Conservation (phyloP, 306 rosid species). For the Rubus parviflorus region DNA sequence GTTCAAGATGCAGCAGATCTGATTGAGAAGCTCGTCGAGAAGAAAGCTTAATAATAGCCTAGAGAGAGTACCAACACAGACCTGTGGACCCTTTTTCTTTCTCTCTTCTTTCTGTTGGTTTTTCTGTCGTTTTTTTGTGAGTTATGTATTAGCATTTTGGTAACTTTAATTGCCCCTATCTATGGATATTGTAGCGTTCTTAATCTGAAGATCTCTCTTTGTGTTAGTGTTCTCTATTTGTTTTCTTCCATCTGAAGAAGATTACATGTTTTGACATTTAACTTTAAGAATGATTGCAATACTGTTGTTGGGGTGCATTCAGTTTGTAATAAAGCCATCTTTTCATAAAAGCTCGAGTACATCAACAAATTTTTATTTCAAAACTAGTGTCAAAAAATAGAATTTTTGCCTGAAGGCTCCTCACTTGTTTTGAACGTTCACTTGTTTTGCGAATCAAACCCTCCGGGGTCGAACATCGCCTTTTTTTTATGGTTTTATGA, state of each 20-base stretch:
- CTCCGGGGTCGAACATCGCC: no score
- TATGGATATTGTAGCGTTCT: not conserved
- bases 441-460: no score
- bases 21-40: constrained; percentile 65
- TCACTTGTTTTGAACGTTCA: no score
- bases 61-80: constrained; percentile 4
- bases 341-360: not conserved
- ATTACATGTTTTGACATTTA: not conserved
- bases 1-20: constrained; percentile 93
- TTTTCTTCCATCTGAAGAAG: not conserved
- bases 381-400: not conserved
- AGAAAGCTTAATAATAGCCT: constrained; percentile 44
- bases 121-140: not conserved
- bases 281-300: not conserved
- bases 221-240: not conserved
- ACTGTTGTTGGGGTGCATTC: not conserved
- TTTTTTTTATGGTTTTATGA: no score
- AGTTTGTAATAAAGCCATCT: not conserved
- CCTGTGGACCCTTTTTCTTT: constrained; percentile 8
- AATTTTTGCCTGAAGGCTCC: not conserved
- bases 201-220: constrained; percentile 8
- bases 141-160: constrained; percentile 14
- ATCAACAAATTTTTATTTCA: not conserved
- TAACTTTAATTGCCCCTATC: not conserved
- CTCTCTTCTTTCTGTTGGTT: not conserved